Conservation (phyloP, 495 filamentous ascomycete genomes). For the Rhizodiscina lignyota region DNA sequence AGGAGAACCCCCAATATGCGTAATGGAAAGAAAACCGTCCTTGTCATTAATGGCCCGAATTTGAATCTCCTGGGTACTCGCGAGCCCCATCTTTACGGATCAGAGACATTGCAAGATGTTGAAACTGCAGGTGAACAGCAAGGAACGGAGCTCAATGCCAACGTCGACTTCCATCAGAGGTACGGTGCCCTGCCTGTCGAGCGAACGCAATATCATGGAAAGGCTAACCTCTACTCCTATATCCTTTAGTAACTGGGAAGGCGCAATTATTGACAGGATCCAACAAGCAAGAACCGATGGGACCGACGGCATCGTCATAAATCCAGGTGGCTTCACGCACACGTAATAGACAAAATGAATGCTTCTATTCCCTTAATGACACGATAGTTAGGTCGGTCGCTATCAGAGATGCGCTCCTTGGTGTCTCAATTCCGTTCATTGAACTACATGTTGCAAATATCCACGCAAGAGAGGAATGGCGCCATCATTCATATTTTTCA, state of each 20-base stretch:
- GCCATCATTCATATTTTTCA: constrained; percentile 48
- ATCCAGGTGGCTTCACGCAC: constrained; percentile 53
- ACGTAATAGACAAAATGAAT: constrained; percentile 48
- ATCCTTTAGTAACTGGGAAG: constrained; percentile 46
- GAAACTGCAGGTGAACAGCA: constrained; percentile 27
- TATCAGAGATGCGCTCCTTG: too few species aligned
- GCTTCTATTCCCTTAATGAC: constrained; percentile 45
- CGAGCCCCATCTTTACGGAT: constrained; percentile 54
- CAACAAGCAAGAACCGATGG: constrained; percentile 16
- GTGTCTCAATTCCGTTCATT: too few species aligned
- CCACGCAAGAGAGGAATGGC: constrained; percentile 44
- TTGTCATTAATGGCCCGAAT: constrained; percentile 67
- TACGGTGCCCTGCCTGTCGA: too few species aligned
- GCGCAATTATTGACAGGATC: constrained; percentile 32
- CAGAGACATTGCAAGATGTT: constrained; percentile 43
- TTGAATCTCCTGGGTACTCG: constrained; percentile 62
- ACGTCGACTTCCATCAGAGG: too few species aligned
- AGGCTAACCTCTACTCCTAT: constrained; percentile 27
- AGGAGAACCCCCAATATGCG: too few species aligned
- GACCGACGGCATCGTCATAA: constrained; percentile 51
- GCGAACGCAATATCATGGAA: too few species aligned
- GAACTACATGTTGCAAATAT: constrained; percentile 58
- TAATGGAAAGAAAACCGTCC: too few species aligned
- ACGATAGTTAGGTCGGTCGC: too few species aligned
- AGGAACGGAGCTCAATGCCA: constrained; percentile 25